Evolutionary conservation across 306 rosid species (phyloP).

Genomic region (Geum urbanum): DNA sequence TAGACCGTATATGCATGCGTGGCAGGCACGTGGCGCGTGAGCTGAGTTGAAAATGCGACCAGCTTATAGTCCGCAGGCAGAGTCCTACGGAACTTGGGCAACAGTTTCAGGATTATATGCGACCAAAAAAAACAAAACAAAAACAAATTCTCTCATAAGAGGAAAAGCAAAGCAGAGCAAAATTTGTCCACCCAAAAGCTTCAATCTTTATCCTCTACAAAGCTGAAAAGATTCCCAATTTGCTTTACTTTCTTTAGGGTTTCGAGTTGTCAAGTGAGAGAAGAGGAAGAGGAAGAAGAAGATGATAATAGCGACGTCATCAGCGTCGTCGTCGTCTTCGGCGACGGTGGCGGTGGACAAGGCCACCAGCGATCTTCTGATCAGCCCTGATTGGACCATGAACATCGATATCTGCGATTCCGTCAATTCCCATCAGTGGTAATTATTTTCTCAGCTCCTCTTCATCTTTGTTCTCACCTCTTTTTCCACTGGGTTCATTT

Average conservation of each 20-base stretch:
- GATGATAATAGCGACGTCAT: constrained; percentile 36
- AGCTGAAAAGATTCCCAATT: not conserved
- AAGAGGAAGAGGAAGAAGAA: constrained; percentile 7
- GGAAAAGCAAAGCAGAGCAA: too few relatives aligned
- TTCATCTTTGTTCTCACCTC: not conserved
- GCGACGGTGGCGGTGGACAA: constrained; percentile 94
- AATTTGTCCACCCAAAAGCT: not conserved
- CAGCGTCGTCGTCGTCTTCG: constrained; percentile 64
- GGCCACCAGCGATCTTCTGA: constrained; percentile 98
- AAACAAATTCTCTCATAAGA: too few relatives aligned
- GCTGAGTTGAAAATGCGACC: not conserved
- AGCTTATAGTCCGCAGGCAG: not conserved
- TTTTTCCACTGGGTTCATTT: not conserved
- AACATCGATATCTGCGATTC: constrained; percentile 98
- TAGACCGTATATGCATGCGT: not conserved
- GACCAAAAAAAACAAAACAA: too few relatives aligned
- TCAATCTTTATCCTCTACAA: not conserved
- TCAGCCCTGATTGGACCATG: constrained; percentile 99
- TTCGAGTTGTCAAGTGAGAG: not conserved
- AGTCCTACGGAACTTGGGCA: constrained; percentile 1
- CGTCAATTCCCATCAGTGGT: constrained; percentile 89
- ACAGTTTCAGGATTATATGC: not conserved
- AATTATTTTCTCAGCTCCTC: constrained; percentile 27
- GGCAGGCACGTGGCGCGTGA: constrained; percentile 9
- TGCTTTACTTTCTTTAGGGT: not conserved